A percentile compares a stretch with the other conserved stretches of the same genome.
Conservation (phyloP, 768 basidiomycete genomes). For the Boletales sp. region DNA sequence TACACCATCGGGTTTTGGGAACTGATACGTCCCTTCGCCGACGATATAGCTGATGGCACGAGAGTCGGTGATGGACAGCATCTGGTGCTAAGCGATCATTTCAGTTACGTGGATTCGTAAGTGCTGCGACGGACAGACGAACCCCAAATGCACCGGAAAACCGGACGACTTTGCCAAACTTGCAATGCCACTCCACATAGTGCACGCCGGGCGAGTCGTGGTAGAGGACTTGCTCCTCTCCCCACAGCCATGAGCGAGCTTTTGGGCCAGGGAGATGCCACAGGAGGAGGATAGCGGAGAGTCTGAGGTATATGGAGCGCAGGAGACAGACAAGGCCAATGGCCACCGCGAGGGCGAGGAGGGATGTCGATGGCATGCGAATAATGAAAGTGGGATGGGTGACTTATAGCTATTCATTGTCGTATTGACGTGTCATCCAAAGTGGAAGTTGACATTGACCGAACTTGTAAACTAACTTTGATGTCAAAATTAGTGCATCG, state of each 20-base stretch:
- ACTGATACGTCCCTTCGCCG: slow-evolving; percentile 50
- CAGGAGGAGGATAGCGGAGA: slow-evolving; percentile 34
- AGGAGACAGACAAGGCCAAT: slow-evolving; percentile 28
- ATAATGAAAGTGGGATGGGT: neutral
- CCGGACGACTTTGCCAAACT: slow-evolving; percentile 52
- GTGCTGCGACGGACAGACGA: slow-evolving; percentile 3
- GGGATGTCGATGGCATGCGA: slow-evolving; percentile 8
- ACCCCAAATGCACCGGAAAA: slow-evolving; percentile 60
- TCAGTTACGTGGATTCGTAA: slow-evolving; percentile 8
- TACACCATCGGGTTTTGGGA: slow-evolving; percentile 62
- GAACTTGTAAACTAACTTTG: slow-evolving; percentile 3
- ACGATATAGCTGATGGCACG: slow-evolving; percentile 53
- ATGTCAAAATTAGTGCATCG: slow-evolving; percentile 21
- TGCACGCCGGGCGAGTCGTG: slow-evolving; percentile 46
- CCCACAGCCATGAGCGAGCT: slow-evolving; percentile 52
- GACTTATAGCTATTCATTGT: slow-evolving; percentile 8
- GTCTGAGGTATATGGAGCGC: slow-evolving; percentile 33
- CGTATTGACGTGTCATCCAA: slow-evolving; percentile 18
- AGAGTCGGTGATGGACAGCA: slow-evolving; percentile 55
- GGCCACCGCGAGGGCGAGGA: slow-evolving; percentile 17
- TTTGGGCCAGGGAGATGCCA: slow-evolving; percentile 51
- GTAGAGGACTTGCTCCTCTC: slow-evolving; percentile 58
- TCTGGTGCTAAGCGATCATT: slow-evolving; percentile 42
- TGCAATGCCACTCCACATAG: slow-evolving; percentile 50
- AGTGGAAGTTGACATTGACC: slow-evolving; percentile 2